phyloP scores from a whole-genome alignment of 2,329 filamentous ascomycete genomes.

The Ceratocystis cubensis region DNA sequence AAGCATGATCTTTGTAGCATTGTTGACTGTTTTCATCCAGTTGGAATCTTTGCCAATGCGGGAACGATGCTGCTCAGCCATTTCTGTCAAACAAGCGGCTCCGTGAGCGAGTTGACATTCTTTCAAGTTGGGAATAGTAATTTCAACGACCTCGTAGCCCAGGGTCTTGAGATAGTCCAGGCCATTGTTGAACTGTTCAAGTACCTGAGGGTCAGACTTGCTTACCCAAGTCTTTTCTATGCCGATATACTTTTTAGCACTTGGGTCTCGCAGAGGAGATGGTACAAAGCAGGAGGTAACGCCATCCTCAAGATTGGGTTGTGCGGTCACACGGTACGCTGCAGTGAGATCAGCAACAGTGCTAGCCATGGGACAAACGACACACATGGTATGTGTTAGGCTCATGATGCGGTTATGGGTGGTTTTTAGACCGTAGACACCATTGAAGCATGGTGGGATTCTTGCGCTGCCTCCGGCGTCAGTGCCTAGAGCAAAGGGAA shows the following conservation, averaged over 20 bases:
- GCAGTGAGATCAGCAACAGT: slow-evolving; percentile 67
- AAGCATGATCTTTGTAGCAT: slow-evolving; percentile 59
- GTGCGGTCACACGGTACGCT: slow-evolving; percentile 69
- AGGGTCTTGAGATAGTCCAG: slow-evolving; percentile 45
- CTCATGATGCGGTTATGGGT: slow-evolving; percentile 56
- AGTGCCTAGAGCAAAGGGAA: slow-evolving; percentile 63
- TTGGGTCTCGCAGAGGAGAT: slow-evolving; percentile 34
- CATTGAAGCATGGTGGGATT: slow-evolving; percentile 63
- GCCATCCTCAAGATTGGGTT: slow-evolving; percentile 52
- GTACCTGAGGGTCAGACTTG: slow-evolving; percentile 48
- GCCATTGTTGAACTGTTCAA: slow-evolving; percentile 46
- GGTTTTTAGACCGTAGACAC: slow-evolving; percentile 69
- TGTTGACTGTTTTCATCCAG: slow-evolving; percentile 45
- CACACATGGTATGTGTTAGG: slow-evolving; percentile 43
- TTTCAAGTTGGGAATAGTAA: slow-evolving; percentile 52
- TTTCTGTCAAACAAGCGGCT: slow-evolving; percentile 63
- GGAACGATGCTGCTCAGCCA: slow-evolving; percentile 37
- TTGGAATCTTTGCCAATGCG: slow-evolving; percentile 34
- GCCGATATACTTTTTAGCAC: slow-evolving; percentile 52
- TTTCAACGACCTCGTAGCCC: slow-evolving; percentile 42
- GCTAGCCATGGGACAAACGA: slow-evolving; percentile 62
- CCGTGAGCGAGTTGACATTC: slow-evolving; percentile 68
- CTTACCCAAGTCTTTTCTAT: slow-evolving; percentile 46
- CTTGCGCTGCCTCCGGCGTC: slow-evolving; percentile 67
- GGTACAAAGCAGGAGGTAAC: slow-evolving; percentile 51